phyloP scores from a whole-genome alignment of 2,329 filamentous ascomycete genomes.

The Colletotrichum musae region DNA sequence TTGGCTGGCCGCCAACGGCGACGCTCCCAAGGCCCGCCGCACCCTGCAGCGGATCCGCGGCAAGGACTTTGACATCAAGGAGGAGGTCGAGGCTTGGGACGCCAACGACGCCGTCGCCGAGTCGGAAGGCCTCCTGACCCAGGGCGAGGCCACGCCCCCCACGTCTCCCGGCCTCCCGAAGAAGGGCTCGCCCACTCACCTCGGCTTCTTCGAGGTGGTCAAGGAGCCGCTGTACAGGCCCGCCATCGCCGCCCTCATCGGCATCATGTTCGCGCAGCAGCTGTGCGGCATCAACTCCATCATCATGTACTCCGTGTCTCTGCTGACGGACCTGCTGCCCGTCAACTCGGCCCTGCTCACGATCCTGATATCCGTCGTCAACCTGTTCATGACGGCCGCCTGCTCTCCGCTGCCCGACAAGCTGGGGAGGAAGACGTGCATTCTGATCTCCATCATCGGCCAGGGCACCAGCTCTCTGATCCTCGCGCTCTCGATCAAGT shows the following conservation, averaged over 20 bases:
- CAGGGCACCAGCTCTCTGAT: conserved; percentile 85
- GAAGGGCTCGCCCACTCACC: conserved; percentile 51
- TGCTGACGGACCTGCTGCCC: conserved; percentile 85
- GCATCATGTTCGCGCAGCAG: conserved; percentile 94
- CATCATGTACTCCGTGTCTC: conserved; percentile 97
- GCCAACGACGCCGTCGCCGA: conserved; percentile 65
- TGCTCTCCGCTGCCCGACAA: conserved; percentile 90
- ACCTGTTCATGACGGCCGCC: conserved; percentile 84
- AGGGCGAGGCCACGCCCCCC: conserved; percentile 43
- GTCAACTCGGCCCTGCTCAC: conserved; percentile 87
- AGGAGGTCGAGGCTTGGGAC: conserved; percentile 79
- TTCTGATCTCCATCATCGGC: conserved; percentile 85
- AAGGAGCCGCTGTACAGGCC: conserved; percentile 77
- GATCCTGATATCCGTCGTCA: conserved; percentile 88
- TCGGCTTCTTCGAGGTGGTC: conserved; percentile 77
- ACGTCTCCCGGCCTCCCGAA: conserved; percentile 44
- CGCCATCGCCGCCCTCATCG: conserved; percentile 86
- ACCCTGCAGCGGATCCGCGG: conserved; percentile 85
- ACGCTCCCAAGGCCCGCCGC: conserved; percentile 71
- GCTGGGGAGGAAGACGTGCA: conserved; percentile 87
- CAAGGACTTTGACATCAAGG: conserved; percentile 75
- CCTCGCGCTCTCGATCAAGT: conserved; percentile 85
- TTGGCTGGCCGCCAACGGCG: conserved; percentile 83
- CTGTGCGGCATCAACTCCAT: conserved; percentile 96
- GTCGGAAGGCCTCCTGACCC: conserved; percentile 77